These are phyloP conservation scores for Alnus glutinosa DNA, from an alignment of 306 rosid species.

Conservation along the genomic window DNA sequence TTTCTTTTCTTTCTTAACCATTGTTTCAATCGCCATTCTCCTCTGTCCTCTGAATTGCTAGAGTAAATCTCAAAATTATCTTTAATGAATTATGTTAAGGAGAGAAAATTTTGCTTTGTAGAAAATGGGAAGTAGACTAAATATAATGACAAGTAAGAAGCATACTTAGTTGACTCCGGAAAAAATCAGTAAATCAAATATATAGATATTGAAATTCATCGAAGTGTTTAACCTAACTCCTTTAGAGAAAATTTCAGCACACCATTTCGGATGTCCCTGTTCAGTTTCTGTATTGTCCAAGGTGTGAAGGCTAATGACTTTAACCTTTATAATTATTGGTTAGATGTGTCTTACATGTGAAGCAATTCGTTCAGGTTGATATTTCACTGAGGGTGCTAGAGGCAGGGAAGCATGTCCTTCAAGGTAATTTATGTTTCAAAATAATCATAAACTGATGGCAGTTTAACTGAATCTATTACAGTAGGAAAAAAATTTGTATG, in stretches of 20 bases:
- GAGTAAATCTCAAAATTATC: not conserved
- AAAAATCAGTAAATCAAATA: constrained; percentile 1
- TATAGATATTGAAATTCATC: constrained; percentile 4
- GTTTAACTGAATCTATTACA: not conserved
- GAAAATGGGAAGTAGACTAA: not conserved
- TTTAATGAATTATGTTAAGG: not conserved
- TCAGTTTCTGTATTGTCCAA: not conserved
- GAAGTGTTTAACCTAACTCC: not conserved
- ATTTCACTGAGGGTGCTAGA: constrained; percentile 67
- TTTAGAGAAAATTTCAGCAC: not conserved
- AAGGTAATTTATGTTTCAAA: constrained; percentile 52
- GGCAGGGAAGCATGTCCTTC: constrained; percentile 95
- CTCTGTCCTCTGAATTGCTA: not conserved
- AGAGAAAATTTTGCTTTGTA: not conserved
- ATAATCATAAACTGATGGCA: not conserved
- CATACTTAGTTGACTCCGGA: not conserved
- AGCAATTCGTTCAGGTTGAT: constrained; percentile 60
- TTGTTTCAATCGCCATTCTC: not conserved
- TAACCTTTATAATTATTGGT: not conserved
- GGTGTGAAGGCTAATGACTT: not conserved
- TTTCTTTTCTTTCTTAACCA: not conserved
- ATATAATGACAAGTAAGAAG: not conserved
- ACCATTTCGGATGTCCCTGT: not conserved
- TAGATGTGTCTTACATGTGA: constrained; percentile 2
- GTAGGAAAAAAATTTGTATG: not conserved